phyloP scores from a whole-genome alignment of 169 alveolate species.

The Plasmodium coatneyi region DNA sequence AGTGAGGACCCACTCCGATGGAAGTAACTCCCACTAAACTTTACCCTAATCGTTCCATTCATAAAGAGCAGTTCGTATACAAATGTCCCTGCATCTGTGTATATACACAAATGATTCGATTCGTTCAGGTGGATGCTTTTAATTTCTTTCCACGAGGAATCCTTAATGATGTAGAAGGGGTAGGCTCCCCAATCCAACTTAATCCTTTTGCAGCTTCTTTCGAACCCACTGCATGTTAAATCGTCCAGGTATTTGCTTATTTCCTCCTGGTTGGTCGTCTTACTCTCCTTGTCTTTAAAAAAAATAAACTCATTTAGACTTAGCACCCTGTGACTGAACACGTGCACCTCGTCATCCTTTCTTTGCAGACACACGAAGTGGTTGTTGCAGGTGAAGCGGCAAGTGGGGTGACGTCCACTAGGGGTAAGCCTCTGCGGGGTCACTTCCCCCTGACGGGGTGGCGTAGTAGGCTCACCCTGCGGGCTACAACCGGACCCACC shows the following conservation, averaged over 20 bases:
- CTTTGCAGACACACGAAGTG: constrained; percentile 23
- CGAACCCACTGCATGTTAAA: not conserved
- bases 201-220: not conserved
- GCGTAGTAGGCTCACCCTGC: not conserved
- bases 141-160: not conserved
- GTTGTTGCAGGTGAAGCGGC: constrained; percentile 11
- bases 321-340: not conserved
- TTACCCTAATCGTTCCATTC: not conserved
- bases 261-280: not conserved
- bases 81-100: constrained; percentile 1
- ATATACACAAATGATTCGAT: constrained; percentile 24
- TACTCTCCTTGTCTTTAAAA: constrained; percentile 24
- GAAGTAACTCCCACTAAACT: not conserved
- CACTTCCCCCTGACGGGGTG: not conserved
- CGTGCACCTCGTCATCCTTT: not conserved
- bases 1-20: not conserved
- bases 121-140: constrained; percentile 11
- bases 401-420: too few relatives aligned
- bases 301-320: constrained; percentile 14
- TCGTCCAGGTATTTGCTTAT: not conserved
- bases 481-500: not conserved
- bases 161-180: constrained; percentile 1
- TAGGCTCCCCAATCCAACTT: not conserved
- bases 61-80: not conserved
- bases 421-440: not conserved